Evolutionary conservation across 2,329 filamentous ascomycete species (phyloP).

Genomic region (Alternaria arbusti): DNA sequence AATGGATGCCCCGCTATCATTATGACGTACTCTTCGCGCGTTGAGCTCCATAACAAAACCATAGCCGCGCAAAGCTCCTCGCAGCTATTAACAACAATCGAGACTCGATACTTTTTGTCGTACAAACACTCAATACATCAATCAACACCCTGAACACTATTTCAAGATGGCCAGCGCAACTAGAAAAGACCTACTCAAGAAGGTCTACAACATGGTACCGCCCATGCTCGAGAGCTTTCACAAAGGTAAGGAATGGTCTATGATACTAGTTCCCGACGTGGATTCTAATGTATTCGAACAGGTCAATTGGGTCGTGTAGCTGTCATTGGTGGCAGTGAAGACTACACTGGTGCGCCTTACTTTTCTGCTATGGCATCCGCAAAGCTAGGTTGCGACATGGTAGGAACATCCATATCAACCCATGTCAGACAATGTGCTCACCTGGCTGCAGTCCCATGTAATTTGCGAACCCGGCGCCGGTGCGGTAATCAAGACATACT

Average conservation of each 20-base stretch:
- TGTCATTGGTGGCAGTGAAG: slow-evolving; percentile 92
- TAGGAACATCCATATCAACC: slow-evolving; percentile 46
- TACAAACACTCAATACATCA: not conserved
- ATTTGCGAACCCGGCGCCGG: slow-evolving; percentile 91
- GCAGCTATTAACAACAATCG: slow-evolving; percentile 3
- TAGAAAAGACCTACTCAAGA: slow-evolving; percentile 77
- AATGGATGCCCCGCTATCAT: slow-evolving; percentile 26
- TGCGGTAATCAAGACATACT: slow-evolving; percentile 93
- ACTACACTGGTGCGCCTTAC: slow-evolving; percentile 97
- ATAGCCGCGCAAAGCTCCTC: slow-evolving; percentile 10
- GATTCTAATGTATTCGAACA: slow-evolving; percentile 48
- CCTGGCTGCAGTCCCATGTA: slow-evolving; percentile 73
- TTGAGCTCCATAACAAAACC: slow-evolving; percentile 19
- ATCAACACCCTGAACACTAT: not conserved
- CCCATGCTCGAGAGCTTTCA: slow-evolving; percentile 96
- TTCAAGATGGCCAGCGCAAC: slow-evolving; percentile 59
- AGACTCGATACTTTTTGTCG: not conserved
- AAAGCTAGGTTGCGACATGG: slow-evolving; percentile 88
- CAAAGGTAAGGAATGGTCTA: slow-evolving; percentile 70
- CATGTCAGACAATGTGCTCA: slow-evolving; percentile 20
- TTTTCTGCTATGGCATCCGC: slow-evolving; percentile 98
- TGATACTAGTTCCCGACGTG: not conserved
- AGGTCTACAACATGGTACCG: slow-evolving; percentile 88
- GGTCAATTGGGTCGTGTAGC: slow-evolving; percentile 90
- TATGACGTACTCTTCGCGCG: slow-evolving; percentile 21